Percentiles rank a stretch among this genome's conserved stretches.
Evolutionary conservation across 1,284 basidiomycete species (phyloP).

Genomic region (Sphaerobolus stellatus): DNA sequence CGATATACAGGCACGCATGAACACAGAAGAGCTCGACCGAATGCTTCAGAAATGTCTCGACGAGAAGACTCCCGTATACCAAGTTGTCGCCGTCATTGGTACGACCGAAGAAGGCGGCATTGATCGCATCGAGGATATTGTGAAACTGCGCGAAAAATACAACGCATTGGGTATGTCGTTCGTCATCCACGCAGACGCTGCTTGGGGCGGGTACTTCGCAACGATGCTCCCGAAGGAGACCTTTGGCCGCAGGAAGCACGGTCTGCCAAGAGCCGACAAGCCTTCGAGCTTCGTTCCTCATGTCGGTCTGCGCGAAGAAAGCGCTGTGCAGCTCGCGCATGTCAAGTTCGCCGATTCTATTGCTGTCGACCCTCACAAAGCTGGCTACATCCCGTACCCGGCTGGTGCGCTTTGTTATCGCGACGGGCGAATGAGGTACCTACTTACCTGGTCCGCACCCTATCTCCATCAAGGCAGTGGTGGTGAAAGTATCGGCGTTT

Average conservation of each 20-base stretch:
- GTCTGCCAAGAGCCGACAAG: no score
- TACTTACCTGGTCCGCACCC: conserved; percentile 43
- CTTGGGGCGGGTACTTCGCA: conserved; percentile 49
- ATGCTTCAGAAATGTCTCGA: conserved; percentile 34
- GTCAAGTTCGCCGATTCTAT: no score
- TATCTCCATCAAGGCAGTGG: conserved; percentile 31
- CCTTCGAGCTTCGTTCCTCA: no score
- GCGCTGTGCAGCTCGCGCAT: no score
- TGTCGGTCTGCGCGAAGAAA: no score
- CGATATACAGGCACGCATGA: conserved; percentile 40
- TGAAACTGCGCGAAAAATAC: conserved; percentile 30
- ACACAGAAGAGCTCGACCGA: conserved; percentile 27
- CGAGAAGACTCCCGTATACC: conserved; percentile 37
- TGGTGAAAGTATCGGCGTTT: conserved; percentile 40
- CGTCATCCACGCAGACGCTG: conserved; percentile 43
- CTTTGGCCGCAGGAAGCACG: no score
- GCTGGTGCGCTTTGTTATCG: conserved; percentile 45
- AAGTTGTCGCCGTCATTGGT: conserved; percentile 46
- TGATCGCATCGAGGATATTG: conserved; percentile 41
- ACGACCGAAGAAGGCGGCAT: conserved; percentile 46
- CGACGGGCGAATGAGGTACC: no score
- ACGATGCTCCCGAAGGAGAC: conserved; percentile 37
- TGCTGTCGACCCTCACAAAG: conserved; percentile 51
- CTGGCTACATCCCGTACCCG: conserved; percentile 45
- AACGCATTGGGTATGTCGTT: conserved; percentile 38